Evolutionary conservation across 441 rosid species (phyloP), one percentile per base, ranked within the genome.

Genomic region (Erysimum cheiri): DNA sequence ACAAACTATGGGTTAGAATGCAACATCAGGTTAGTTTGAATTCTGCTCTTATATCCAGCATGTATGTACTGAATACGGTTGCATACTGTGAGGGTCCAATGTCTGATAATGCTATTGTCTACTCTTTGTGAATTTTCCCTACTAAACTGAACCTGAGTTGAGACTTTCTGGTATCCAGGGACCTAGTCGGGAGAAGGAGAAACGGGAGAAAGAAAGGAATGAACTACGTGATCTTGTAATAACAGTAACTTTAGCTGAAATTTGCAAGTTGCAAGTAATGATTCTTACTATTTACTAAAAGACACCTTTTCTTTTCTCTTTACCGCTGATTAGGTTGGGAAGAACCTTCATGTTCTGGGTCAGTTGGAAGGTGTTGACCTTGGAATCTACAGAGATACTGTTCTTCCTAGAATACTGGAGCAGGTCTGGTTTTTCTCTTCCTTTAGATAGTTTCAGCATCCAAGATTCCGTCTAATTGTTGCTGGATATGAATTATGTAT

Each of bases 191-290:
- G 94, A 86, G 39, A 88, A 88, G 88, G 94, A 86, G 48, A 88
- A 78, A 74, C 88, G 89, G 60, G 94, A 88, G 83, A 88, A 77
- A 67, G 94, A 88, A 76, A 82, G 94, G 81, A 88, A 84, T 80
- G 94, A 81, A 81, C 86, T 88, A 57, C 91, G 94, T 50, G 94
- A 88, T 85, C 94, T 88, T 85, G 94, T 88, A 86, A 86, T 67
- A 64, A 32, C 80, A 74, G 9, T 67, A 17, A 80, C 80, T 73
- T 61, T 58, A 62, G 59, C 72, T 79, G 76, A 69, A 74, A 31
- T 74, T n/a, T n/a, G n/a, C n/a, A n/a, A n/a, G n/a, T 67, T 80
- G 31, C 59, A 62, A 67, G 54, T 70, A 40, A 24, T 49, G 46
- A 24, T 66, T 73, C 59, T 49, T 33, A 65, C 62, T 71, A 66